phyloP scores from a whole-genome alignment of 441 rosid genomes.

The Syzygium malaccense region DNA sequence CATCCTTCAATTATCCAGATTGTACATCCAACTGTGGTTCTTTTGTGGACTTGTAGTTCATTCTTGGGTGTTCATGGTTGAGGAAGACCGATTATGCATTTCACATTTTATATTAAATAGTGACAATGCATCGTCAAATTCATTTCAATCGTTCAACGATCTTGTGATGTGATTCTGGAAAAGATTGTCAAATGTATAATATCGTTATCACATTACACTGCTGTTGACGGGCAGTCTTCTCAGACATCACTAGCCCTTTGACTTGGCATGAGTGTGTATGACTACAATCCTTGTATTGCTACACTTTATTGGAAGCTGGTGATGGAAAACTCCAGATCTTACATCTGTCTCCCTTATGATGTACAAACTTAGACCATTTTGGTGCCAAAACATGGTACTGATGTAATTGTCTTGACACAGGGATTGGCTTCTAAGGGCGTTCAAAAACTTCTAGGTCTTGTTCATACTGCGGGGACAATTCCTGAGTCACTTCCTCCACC shows the following conservation, averaged over 20 bases:
- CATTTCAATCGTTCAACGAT: not conserved
- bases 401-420: constrained; percentile 22
- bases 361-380: not conserved
- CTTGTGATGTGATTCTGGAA: not conserved
- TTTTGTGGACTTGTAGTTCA: not conserved
- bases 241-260: not conserved
- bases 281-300: not conserved
- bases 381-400: not conserved
- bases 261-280: not conserved
- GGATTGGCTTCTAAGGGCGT: constrained; percentile 44
- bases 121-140: not conserved
- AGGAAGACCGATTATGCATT: not conserved
- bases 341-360: not conserved
- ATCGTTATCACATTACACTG: not conserved
- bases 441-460: constrained; percentile 48
- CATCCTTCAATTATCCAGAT: not conserved
- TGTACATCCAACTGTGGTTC: not conserved
- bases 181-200: not conserved
- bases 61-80: not conserved
- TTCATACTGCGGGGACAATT: constrained; percentile 57
- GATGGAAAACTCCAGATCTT: not conserved
- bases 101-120: not conserved
- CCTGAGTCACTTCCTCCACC: constrained; percentile 53
- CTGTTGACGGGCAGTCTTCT: not conserved
- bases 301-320: not conserved